phyloP scores from a whole-genome alignment of 1,284 basidiomycete genomes.

The Inonotus hispidus region DNA sequence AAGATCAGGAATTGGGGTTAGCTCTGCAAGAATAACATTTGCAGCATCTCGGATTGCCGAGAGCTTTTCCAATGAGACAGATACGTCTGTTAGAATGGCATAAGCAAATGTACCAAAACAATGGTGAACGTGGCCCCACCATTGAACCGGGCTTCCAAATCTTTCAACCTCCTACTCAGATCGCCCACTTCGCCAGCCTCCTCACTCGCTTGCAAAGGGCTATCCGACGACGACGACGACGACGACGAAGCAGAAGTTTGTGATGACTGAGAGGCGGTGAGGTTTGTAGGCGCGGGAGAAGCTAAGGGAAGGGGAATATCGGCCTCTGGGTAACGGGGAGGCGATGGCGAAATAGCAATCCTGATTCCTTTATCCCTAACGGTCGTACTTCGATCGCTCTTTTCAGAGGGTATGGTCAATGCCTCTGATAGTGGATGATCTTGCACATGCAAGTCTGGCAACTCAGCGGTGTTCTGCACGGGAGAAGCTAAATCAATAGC shows the following conservation, averaged over 20 bases:
- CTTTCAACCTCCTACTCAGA: slow-evolving; percentile 56
- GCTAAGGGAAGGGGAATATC: slow-evolving; percentile 14
- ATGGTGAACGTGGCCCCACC: slow-evolving; percentile 37
- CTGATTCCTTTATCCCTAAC: neutral
- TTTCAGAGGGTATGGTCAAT: neutral
- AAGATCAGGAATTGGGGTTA: slow-evolving; percentile 67
- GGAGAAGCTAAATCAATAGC: slow-evolving; percentile 1
- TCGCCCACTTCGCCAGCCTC: slow-evolving; percentile 36
- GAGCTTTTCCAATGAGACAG: slow-evolving; percentile 67
- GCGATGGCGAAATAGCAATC: slow-evolving; percentile 1
- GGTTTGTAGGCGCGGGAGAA: slow-evolving; percentile 13
- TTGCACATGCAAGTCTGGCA: neutral
- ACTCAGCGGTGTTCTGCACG: neutral
- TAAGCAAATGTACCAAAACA: slow-evolving; percentile 5
- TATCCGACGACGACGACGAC: slow-evolving; percentile 15
- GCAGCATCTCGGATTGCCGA: slow-evolving; percentile 66
- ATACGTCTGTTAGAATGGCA: slow-evolving; percentile 48
- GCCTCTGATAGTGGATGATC: neutral
- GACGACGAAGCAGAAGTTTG: slow-evolving; percentile 14
- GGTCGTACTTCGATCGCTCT: neutral
- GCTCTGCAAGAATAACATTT: slow-evolving; percentile 66
- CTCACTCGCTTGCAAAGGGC: slow-evolving; percentile 23
- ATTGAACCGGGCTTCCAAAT: slow-evolving; percentile 67
- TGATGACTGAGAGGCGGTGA: slow-evolving; percentile 14
- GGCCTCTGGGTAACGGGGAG: slow-evolving; percentile 11